These are phyloP conservation scores for Lolium rigidum DNA, from an alignment of 176 grass and related monocot species.

Conservation along the genomic window DNA sequence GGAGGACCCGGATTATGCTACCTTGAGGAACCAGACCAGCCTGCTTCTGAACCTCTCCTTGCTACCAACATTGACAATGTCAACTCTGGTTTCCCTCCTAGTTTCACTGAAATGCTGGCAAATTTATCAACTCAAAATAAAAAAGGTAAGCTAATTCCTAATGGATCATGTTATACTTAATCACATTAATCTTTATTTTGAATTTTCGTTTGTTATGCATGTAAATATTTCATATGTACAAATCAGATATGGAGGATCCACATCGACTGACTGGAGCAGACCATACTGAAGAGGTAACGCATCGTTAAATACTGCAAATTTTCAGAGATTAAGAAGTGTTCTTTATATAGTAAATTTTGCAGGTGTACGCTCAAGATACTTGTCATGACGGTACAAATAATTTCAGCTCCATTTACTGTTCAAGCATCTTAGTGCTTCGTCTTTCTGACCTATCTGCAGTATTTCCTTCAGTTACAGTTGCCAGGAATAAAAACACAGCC, in stretches of 20 bases:
- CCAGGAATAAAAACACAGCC: conserved; percentile 13
- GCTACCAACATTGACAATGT: conserved; percentile 38
- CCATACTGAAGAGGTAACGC: conserved; percentile 45
- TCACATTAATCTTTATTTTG: conserved; percentile 21
- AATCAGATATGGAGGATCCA: conserved; percentile 34
- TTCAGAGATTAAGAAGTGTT: background rate
- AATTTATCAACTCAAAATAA: conserved; percentile 46
- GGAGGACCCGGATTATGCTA: conserved; percentile 13
- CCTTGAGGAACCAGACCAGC: conserved; percentile 42
- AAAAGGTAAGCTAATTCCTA: conserved; percentile 42
- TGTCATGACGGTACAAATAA: conserved; percentile 33
- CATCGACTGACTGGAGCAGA: conserved; percentile 19
- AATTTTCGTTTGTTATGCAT: conserved; percentile 15
- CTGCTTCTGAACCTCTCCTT: conserved; percentile 35
- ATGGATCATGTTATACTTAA: conserved; percentile 5
- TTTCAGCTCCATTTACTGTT: conserved; percentile 14
- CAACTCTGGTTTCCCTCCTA: conserved; percentile 57
- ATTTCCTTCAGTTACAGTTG: conserved; percentile 46
- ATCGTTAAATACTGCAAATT: background rate
- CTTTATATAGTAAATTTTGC: conserved; percentile 36
- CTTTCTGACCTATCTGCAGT: conserved; percentile 9
- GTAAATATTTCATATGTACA: background rate
- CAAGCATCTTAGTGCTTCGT: background rate
- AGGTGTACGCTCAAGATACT: conserved; percentile 44
- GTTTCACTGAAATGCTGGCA: conserved; percentile 63